Evolutionary conservation across 2,329 filamentous ascomycete genomes (phyloP).

Genomic region (Penicillium concentricum): DNA sequence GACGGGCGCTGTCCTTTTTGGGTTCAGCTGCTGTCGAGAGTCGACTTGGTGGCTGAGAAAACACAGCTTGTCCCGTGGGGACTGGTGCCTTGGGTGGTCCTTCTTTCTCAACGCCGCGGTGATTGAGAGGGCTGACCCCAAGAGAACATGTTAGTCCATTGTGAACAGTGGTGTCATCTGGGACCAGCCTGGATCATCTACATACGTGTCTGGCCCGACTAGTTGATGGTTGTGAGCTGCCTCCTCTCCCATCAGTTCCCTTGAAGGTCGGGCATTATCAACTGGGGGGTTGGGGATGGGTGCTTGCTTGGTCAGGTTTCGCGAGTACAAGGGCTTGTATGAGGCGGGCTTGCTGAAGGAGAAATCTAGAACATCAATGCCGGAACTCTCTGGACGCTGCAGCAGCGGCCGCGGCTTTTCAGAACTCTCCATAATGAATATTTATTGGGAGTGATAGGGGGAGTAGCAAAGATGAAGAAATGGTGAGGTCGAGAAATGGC

Average conservation of each 20-base stretch:
- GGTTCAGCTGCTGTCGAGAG: not conserved
- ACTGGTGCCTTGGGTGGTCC: not conserved
- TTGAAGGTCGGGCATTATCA: not conserved
- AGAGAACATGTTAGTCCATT: not conserved
- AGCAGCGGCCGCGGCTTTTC: constrained; percentile 18
- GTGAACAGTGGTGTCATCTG: not conserved
- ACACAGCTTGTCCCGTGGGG: not conserved
- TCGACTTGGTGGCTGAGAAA: not conserved
- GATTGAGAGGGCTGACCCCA: not conserved
- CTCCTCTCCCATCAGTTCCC: not conserved
- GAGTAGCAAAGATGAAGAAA: not conserved
- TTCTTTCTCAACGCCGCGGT: not conserved
- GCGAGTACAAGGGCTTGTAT: constrained; percentile 25
- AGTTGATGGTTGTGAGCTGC: not conserved
- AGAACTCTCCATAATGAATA: not conserved
- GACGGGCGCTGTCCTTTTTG: not conserved
- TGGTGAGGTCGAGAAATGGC: not conserved
- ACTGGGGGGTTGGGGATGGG: not conserved
- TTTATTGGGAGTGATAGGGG: not conserved
- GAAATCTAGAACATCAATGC: constrained; percentile 30
- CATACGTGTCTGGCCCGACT: not conserved
- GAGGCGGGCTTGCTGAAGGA: constrained; percentile 35
- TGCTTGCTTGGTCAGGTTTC: constrained; percentile 11
- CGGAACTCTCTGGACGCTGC: constrained; percentile 33
- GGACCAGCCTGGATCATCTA: not conserved